These are phyloP conservation scores for Piromyces finnis DNA, from an alignment of 192 early-diverging fungal species.

Conservation along the genomic window DNA sequence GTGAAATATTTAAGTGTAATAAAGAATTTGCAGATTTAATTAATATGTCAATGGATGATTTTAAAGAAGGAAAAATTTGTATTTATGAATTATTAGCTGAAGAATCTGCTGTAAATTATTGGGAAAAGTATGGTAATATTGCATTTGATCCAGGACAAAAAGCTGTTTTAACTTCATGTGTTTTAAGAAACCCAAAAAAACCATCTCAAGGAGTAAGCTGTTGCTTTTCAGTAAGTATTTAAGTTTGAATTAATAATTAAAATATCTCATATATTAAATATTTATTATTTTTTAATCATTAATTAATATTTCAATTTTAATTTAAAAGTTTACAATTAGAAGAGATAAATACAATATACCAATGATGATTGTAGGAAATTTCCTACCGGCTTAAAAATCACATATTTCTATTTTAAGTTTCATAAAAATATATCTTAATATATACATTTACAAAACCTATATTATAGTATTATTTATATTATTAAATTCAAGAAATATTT, in stretches of 20 bases:
- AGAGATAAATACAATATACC: slow-evolving; percentile 88
- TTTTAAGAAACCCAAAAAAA: slow-evolving; percentile 32
- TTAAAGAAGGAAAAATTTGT: slow-evolving; percentile 47
- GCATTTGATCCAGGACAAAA: slow-evolving; percentile 93
- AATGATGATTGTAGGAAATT: slow-evolving; percentile 50
- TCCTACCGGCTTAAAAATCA: slow-evolving; percentile 23
- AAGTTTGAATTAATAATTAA: slow-evolving; percentile 7
- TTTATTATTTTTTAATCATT: too few species aligned
- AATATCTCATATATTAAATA: too few species aligned
- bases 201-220: slow-evolving; percentile 23
- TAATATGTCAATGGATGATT: slow-evolving; percentile 59
- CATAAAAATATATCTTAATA: too few species aligned
- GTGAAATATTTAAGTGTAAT: slow-evolving; percentile 92
- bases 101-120: slow-evolving; percentile 89
- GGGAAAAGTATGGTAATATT: slow-evolving; percentile 97
- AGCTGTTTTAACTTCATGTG: slow-evolving; percentile 82
- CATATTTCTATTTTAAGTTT: too few species aligned
- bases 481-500: too few species aligned
- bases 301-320: too few species aligned
- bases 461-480: too few species aligned
- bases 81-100: slow-evolving; percentile 74
- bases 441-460: too few species aligned
- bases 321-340: slow-evolving; percentile 90
- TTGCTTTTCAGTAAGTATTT: slow-evolving; percentile 1
- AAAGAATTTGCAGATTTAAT: slow-evolving; percentile 83